These are phyloP conservation scores for Telopea speciosissima DNA, from an alignment of 177 flowering plant genomes.

Conservation along the genomic window DNA sequence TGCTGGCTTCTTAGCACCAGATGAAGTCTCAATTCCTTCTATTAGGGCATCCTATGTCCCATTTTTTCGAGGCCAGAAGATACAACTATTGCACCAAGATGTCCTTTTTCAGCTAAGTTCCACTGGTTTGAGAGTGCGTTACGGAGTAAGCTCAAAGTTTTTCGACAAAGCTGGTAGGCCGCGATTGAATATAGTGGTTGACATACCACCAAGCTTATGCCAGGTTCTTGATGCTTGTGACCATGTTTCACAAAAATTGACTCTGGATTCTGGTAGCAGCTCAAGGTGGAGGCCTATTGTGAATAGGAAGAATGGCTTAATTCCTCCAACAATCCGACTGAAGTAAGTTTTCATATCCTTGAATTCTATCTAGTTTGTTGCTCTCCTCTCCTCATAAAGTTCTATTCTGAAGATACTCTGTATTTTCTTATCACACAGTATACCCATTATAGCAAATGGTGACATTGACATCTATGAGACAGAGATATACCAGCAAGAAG, in stretches of 20 bases:
- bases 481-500: slow-evolving; percentile 64
- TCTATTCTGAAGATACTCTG: not conserved
- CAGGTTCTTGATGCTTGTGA: slow-evolving; percentile 67
- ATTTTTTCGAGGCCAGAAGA: slow-evolving; percentile 19
- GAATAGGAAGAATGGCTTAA: slow-evolving; percentile 46
- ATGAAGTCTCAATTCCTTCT: slow-evolving; percentile 50
- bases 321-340: slow-evolving; percentile 57
- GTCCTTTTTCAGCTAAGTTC: not conserved
- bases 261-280: slow-evolving; percentile 56
- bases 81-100: slow-evolving; percentile 3
- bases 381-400: not conserved
- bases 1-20: slow-evolving; percentile 48
- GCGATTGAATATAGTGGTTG: slow-evolving; percentile 67
- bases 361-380: slow-evolving; percentile 1
- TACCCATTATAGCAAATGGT: slow-evolving; percentile 54
- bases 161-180: slow-evolving; percentile 70
- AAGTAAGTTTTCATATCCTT: slow-evolving; percentile 48
- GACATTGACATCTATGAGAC: slow-evolving; percentile 42
- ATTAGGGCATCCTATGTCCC: slow-evolving; percentile 45
- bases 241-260: slow-evolving; percentile 37
- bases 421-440: slow-evolving; percentile 33
- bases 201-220: slow-evolving; percentile 49
- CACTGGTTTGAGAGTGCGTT: not conserved
- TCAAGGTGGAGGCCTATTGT: slow-evolving; percentile 88
- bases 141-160: slow-evolving; percentile 47